A percentile compares a stretch with the other conserved stretches of the same genome.
Conservation (phyloP, 495 filamentous ascomycete species). For the Parachaetomium inaequale region DNA sequence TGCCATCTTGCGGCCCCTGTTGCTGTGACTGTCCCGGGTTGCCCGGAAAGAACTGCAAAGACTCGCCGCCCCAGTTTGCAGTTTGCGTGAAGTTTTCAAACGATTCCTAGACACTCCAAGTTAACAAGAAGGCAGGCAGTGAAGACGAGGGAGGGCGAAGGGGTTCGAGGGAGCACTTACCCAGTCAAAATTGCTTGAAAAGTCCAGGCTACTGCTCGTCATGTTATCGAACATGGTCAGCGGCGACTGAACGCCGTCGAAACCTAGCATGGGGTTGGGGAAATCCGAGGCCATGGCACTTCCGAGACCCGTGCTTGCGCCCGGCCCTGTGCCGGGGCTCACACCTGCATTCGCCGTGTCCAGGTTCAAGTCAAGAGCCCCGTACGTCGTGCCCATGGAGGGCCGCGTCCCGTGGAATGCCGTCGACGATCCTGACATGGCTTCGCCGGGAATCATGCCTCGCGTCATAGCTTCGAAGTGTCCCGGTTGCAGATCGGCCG, state of each 20-base stretch:
- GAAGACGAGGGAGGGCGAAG: not conserved
- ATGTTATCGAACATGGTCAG: slow-evolving; percentile 46
- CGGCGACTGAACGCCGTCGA: slow-evolving; percentile 53
- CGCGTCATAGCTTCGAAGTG: slow-evolving; percentile 79
- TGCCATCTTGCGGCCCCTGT: slow-evolving; percentile 13
- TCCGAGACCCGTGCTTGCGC: slow-evolving; percentile 25
- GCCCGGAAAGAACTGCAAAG: slow-evolving; percentile 46
- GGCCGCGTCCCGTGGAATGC: slow-evolving; percentile 33
- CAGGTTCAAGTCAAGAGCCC: slow-evolving; percentile 33
- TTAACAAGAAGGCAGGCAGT: not conserved
- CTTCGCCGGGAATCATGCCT: slow-evolving; percentile 69
- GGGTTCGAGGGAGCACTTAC: slow-evolving; percentile 38
- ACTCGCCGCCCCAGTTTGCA: slow-evolving; percentile 46
- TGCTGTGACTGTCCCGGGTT: slow-evolving; percentile 38
- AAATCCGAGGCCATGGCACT: slow-evolving; percentile 44
- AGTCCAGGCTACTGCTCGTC: slow-evolving; percentile 44
- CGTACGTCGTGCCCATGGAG: slow-evolving; percentile 40
- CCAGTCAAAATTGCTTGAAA: slow-evolving; percentile 68
- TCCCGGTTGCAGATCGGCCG: slow-evolving; percentile 47
- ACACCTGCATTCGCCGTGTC: slow-evolving; percentile 15
- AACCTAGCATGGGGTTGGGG: slow-evolving; percentile 54
- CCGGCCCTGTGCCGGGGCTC: not conserved
- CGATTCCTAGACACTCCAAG: slow-evolving; percentile 35
- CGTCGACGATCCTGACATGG: slow-evolving; percentile 55
- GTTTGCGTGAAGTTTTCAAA: slow-evolving; percentile 51